These are phyloP conservation scores for Corymbia calophylla DNA, from an alignment of 441 rosid genomes.

Conservation along the genomic window DNA sequence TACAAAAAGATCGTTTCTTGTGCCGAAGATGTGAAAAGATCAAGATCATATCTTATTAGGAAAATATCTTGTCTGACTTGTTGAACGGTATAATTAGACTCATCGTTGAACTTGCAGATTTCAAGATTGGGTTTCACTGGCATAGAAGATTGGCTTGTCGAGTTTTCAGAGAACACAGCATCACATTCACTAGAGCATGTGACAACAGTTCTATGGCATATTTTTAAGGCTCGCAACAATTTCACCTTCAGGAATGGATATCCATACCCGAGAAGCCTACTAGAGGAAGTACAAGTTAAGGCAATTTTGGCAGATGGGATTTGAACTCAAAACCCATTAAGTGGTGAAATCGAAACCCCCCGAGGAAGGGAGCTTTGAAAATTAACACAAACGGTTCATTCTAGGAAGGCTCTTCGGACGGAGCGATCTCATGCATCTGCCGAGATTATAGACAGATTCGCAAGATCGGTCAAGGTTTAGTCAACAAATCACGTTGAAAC, in stretches of 20 bases:
- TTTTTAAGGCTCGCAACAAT: neutral
- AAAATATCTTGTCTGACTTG: too few relatives aligned
- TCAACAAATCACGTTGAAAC: neutral
- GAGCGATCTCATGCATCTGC: neutral
- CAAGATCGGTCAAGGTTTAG: neutral
- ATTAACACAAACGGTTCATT: neutral
- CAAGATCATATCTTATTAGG: too few relatives aligned
- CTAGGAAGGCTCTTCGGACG: neutral
- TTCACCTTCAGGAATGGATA: neutral
- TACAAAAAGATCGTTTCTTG: too few relatives aligned
- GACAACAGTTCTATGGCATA: neutral
- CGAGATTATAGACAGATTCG: neutral
- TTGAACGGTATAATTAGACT: neutral
- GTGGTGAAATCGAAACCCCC: neutral
- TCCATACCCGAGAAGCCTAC: neutral
- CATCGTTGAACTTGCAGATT: neutral
- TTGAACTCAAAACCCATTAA: neutral
- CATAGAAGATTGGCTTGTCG: neutral
- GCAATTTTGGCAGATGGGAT: neutral
- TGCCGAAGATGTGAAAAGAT: too few relatives aligned
- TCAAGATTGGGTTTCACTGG: neutral
- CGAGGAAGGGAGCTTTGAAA: neutral
- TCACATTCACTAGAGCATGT: neutral
- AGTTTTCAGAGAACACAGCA: neutral
- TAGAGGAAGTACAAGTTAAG: neutral